Evolutionary conservation across 2,329 filamentous ascomycete species (phyloP).

Genomic region (Neoscytalidium dimidiatum): DNA sequence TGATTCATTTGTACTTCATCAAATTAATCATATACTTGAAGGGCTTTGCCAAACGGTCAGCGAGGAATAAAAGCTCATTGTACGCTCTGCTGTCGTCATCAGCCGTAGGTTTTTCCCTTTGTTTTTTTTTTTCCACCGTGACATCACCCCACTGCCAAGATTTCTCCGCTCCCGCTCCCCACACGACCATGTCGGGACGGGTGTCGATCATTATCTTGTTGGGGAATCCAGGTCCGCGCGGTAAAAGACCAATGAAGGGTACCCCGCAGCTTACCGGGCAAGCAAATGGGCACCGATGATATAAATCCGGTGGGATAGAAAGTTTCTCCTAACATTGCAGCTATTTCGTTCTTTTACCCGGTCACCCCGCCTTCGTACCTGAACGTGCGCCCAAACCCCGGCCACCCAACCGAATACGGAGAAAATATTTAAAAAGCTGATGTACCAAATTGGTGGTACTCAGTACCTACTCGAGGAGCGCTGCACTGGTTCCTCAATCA

Average conservation of each 20-base stretch:
- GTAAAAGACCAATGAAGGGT: background rate
- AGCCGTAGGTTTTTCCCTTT: no score
- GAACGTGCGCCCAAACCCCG: no score
- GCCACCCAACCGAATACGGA: background rate
- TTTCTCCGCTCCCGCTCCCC: background rate
- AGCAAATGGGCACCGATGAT: background rate
- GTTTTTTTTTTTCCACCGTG: no score
- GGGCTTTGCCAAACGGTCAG: no score
- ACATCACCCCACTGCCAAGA: slow-evolving; percentile 8
- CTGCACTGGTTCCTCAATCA: background rate
- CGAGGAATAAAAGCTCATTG: no score
- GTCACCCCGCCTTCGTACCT: background rate
- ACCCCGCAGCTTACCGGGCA: background rate
- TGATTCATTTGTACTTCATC: no score
- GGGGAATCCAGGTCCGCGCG: background rate
- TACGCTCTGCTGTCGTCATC: no score
- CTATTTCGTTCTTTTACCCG: background rate
- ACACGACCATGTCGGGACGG: background rate
- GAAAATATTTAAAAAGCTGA: background rate
- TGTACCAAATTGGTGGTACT: background rate
- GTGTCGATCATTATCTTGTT: background rate
- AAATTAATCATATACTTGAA: no score
- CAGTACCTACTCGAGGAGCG: background rate
- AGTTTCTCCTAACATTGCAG: background rate
- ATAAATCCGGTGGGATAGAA: background rate